Percentiles rank a stretch among this genome's conserved stretches.
These are phyloP conservation scores for Podochytrium sp. DNA, from an alignment of 192 early-diverging fungal species.

Conservation along the genomic window DNA sequence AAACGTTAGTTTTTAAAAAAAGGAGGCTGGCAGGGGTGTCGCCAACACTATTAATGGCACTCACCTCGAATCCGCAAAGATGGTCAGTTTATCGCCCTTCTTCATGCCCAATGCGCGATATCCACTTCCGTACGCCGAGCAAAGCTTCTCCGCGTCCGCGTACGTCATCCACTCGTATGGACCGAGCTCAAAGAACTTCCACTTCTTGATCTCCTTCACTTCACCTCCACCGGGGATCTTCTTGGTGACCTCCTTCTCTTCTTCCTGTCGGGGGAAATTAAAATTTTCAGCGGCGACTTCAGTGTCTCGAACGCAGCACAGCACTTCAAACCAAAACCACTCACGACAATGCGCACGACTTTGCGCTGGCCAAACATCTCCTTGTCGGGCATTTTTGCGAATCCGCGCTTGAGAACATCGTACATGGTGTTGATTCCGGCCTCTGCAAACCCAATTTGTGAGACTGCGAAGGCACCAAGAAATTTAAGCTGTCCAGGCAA, in stretches of 20 bases:
- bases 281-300: not conserved
- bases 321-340: conserved; percentile 51
- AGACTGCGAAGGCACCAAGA: conserved; percentile 70
- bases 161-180: conserved; percentile 83
- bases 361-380: conserved; percentile 67
- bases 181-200: conserved; percentile 80
- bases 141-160: conserved; percentile 57
- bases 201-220: conserved; percentile 74
- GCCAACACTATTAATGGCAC: conserved; percentile 5
- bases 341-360: conserved; percentile 62
- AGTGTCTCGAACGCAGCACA: conserved; percentile 28
- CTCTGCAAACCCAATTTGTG: conserved; percentile 68
- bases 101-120: conserved; percentile 68
- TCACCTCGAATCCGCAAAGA: conserved; percentile 47
- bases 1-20: not conserved
- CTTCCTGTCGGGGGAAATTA: conserved; percentile 40
- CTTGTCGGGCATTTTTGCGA: not conserved
- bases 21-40: not conserved
- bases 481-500: not conserved
- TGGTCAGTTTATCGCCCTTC: conserved; percentile 45
- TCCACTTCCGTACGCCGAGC: conserved; percentile 71
- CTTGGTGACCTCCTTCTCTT: conserved; percentile 76
- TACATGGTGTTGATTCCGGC: conserved; percentile 63
- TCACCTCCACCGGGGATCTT: conserved; percentile 53
- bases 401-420: conserved; percentile 19